Percentiles rank a stretch among this genome's conserved stretches.
phyloP scores from a whole-genome alignment of 2,329 filamentous ascomycete genomes.

The Orbilia javanica region DNA sequence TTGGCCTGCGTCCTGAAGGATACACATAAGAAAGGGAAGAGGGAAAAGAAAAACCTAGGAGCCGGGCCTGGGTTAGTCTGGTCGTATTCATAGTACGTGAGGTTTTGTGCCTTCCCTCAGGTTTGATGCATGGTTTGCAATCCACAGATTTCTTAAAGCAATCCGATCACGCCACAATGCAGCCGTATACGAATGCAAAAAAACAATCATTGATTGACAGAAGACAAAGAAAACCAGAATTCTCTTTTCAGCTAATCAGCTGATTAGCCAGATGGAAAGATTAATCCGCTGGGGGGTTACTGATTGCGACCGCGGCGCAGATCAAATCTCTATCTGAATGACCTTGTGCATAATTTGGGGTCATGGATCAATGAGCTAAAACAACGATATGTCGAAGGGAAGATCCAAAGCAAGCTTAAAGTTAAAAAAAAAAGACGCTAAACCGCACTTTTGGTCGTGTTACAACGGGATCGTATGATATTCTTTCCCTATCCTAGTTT shows the following conservation, averaged over 20 bases:
- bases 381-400: not conserved
- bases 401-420: conserved; percentile 9
- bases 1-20: conserved; percentile 3
- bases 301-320: not conserved
- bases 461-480: conserved; percentile 34
- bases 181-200: not conserved
- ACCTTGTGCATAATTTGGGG: conserved; percentile 14
- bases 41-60: not conserved
- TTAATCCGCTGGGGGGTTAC: no score
- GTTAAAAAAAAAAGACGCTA: not conserved
- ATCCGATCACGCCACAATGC: conserved; percentile 7
- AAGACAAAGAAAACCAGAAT: not conserved
- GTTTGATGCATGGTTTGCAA: conserved; percentile 15
- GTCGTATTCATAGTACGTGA: not conserved
- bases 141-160: not conserved
- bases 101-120: not conserved
- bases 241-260: not conserved
- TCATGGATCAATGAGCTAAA: no score
- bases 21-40: no score
- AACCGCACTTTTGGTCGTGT: conserved; percentile 12
- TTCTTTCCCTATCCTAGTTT: not conserved
- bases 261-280: not conserved
- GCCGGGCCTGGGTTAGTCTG: conserved; percentile 17
- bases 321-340: conserved; percentile 6
- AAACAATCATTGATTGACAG: not conserved